Percentiles rank a stretch among this genome's conserved stretches.
Evolutionary conservation across 352 stramenopile species (phyloP).

Genomic region (Phytophthora quininea): DNA sequence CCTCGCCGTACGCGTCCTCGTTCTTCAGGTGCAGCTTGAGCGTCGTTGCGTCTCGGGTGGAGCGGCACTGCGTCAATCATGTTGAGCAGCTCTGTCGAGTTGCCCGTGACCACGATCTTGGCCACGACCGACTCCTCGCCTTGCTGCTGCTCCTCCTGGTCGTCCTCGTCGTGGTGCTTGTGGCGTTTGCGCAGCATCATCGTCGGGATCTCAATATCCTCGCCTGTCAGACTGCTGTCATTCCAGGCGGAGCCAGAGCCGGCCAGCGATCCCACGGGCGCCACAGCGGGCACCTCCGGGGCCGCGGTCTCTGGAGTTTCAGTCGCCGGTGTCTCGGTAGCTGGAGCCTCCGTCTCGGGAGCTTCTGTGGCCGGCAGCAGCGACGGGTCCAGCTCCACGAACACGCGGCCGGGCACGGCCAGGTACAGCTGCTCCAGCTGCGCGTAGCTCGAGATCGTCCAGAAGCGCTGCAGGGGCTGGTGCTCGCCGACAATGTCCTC

Average conservation of each 20-base stretch:
- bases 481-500: slow-evolving; percentile 43
- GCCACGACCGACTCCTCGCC: slow-evolving; percentile 42
- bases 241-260: slow-evolving; percentile 14
- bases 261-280: slow-evolving; percentile 5
- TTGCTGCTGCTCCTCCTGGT: slow-evolving; percentile 15
- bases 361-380: slow-evolving; percentile 23
- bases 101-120: slow-evolving; percentile 59
- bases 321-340: not conserved
- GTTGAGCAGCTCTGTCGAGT: slow-evolving; percentile 58
- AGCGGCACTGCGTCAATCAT: slow-evolving; percentile 51
- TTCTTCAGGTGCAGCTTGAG: slow-evolving; percentile 60
- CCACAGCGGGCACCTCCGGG: slow-evolving; percentile 7
- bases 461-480: slow-evolving; percentile 44
- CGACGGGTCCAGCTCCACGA: slow-evolving; percentile 53
- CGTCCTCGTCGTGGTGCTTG: slow-evolving; percentile 23
- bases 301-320: slow-evolving; percentile 1
- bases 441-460: slow-evolving; percentile 48
- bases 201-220: slow-evolving; percentile 39
- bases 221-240: slow-evolving; percentile 18
- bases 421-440: slow-evolving; percentile 57
- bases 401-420: slow-evolving; percentile 57
- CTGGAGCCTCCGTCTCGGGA: slow-evolving; percentile 1
- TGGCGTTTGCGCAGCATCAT: slow-evolving; percentile 44
- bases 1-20: slow-evolving; percentile 48
- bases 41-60: slow-evolving; percentile 45